Conservation (phyloP, 805 yeast genomes). For the Lipomyces mesembrius region DNA sequence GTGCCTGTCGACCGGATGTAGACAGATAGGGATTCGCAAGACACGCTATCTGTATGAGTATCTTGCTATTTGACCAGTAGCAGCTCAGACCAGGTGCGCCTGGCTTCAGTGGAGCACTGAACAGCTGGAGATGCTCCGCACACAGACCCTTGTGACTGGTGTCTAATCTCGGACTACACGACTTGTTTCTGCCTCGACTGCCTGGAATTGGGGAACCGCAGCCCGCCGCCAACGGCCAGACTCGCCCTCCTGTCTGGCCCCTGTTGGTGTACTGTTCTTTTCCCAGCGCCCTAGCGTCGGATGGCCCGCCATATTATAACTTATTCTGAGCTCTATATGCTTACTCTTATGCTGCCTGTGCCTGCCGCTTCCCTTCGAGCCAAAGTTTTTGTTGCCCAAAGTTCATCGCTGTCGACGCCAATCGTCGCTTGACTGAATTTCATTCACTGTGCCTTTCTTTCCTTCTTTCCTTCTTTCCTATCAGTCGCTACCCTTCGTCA, state of each 20-base stretch:
- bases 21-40: neutral
- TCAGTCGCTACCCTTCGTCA: neutral
- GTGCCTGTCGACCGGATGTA: neutral
- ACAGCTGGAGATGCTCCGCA: neutral
- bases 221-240: neutral
- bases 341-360: neutral
- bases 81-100: constrained; percentile 3
- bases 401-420: neutral
- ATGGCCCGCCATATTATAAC: neutral
- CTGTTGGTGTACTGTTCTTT: neutral
- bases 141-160: neutral
- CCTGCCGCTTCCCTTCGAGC: neutral
- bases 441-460: too few species aligned
- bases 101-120: neutral
- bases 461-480: neutral
- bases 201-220: constrained; percentile 3
- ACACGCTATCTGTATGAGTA: neutral
- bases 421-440: neutral
- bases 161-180: neutral
- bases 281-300: constrained; percentile 1
- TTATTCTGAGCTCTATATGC: neutral
- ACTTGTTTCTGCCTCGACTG: neutral
- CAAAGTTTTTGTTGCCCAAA: neutral
- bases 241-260: neutral
- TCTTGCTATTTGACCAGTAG: neutral